phyloP scores from a whole-genome alignment of 2,329 filamentous ascomycete species.

The Ilyonectria robusta region DNA sequence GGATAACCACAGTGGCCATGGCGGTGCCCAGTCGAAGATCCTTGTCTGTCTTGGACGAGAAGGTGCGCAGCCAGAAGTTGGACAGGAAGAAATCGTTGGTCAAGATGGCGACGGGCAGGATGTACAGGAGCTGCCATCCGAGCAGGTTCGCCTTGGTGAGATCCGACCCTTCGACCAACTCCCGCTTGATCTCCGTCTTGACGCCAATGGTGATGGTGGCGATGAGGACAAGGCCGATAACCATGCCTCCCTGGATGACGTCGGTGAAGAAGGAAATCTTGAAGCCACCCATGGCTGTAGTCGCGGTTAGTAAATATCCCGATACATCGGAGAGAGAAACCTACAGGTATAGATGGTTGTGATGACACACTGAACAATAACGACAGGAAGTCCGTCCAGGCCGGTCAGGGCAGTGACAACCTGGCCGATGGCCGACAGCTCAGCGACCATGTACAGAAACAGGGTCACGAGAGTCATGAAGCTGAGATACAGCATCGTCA shows the following conservation, averaged over 20 bases:
- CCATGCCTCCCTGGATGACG: slow-evolving; percentile 85
- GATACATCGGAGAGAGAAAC: slow-evolving; percentile 33
- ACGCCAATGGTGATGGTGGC: slow-evolving; percentile 84
- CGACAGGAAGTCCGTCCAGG: slow-evolving; percentile 79
- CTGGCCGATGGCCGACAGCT: slow-evolving; percentile 85
- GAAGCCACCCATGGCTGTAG: slow-evolving; percentile 83
- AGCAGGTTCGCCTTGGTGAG: slow-evolving; percentile 78
- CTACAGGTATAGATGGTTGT: slow-evolving; percentile 88
- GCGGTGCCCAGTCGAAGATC: slow-evolving; percentile 82
- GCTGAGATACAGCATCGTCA: slow-evolving; percentile 81
- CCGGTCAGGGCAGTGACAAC: slow-evolving; percentile 82
- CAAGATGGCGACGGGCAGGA: slow-evolving; percentile 83
- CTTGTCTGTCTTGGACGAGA: slow-evolving; percentile 83
- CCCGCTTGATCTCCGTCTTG: slow-evolving; percentile 79
- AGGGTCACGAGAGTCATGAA: slow-evolving; percentile 84
- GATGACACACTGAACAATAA: slow-evolving; percentile 83
- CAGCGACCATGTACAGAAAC: slow-evolving; percentile 89
- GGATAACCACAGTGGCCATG: slow-evolving; percentile 75
- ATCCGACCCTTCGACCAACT: slow-evolving; percentile 77
- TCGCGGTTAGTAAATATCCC: slow-evolving; percentile 4
- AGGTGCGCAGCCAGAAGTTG: slow-evolving; percentile 87
- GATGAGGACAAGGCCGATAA: slow-evolving; percentile 80
- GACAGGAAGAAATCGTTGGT: slow-evolving; percentile 92
- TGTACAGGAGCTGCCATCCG: slow-evolving; percentile 90
- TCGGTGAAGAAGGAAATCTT: slow-evolving; percentile 88